Evolutionary conservation across 495 filamentous ascomycete genomes (phyloP), one percentile per base, ranked within the genome.

Genomic region (Wilcoxina mikolae): DNA sequence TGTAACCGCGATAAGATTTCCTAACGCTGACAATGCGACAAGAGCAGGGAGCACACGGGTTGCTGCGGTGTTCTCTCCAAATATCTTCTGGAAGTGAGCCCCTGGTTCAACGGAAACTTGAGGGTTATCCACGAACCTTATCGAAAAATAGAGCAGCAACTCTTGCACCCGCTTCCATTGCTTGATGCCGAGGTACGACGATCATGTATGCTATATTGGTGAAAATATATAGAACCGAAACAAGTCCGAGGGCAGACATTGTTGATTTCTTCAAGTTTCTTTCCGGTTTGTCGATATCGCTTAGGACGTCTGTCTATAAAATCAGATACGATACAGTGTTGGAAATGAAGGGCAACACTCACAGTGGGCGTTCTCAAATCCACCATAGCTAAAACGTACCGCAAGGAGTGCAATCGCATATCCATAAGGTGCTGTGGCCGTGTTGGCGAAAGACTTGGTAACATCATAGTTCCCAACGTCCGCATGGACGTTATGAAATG

Each of bases 1-100:
- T 15, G 78, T 78, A 55, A 72, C 68, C 4, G 74, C 71, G 4
- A 75, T 48, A 38, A 76, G 67, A 55, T 76, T 76, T 0, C 73
- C 73, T n/a, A 76, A 65, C 27, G 65, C 68, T 15, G 68, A 73
- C 22, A 76, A 44, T 1, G 73, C 70, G 43, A 73, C 66, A n/a
- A 76, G 64, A 0, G 59, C 68, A 11, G 69, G 61, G 49, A 74
- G 56, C 2, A 68, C 64, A 20, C 61, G 57, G 18, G 55, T 20
- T 1, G 39, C 35, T 4, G 17, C 24, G 18, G 11, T 31, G 4
- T 15, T 23, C 15, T 11, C 12, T 41, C 38, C 49, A 41, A 53
- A 41, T 23, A 53, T 39, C 35, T 39, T 15, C 3, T 3, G 20
- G 35, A 5, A 51, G 24, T n/a, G n/a, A n/a, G n/a, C n/a, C n/a